Base-by-base conservation (phyloP, 1,139 yeast species). In the Meyerozyma elateridarum region DNA sequence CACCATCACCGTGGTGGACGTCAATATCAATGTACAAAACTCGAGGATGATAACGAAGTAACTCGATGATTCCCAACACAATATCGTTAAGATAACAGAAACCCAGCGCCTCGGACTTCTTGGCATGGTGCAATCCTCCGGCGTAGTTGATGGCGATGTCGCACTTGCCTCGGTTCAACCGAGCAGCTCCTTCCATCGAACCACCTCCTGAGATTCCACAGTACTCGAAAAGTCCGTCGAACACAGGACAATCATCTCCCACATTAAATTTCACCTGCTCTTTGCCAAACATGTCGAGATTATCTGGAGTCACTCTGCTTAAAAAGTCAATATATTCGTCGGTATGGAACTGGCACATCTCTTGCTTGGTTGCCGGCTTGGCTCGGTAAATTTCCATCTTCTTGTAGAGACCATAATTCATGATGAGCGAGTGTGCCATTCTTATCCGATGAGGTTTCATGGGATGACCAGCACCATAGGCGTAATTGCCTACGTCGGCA, bases 381-480 rank as follows among this genome's bases (percentile, higher is more conserved):
- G 97, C 97, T 34, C 94, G 66, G 58, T 89, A 89, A 35, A 91
- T 89, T 59, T 91, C 97, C 96, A 91, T 91, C 62, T 89, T 85
- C 60, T 89, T 87, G 66, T 91, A 89, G 38, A 91, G 71, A 2
- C 97, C 98, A 55, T 91, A 91, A 64, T 91, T 91, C 97, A 91
- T 91, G 48, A 91, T 85, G 51, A 91, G 70, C 21, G 95, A 84
- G 59, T 91, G 97, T 6, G 97, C 95, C 97, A 89, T 89, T 76
- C 97, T 82, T 68, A 91, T 89, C 56, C 97, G 79, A 57, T 89
- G 97, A 19, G 97, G 97, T 53, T 91, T 91, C 97, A 89, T 89
- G 32, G 96, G 96, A 59, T 91, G 98, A 18, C 96, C 96, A 7
- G 96, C 93, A 38, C 97, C 97, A 56, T 91, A 91, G 29, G 96